Conservation (phyloP, 192 early-diverging fungal species). For the Backusella tarrabulga region DNA sequence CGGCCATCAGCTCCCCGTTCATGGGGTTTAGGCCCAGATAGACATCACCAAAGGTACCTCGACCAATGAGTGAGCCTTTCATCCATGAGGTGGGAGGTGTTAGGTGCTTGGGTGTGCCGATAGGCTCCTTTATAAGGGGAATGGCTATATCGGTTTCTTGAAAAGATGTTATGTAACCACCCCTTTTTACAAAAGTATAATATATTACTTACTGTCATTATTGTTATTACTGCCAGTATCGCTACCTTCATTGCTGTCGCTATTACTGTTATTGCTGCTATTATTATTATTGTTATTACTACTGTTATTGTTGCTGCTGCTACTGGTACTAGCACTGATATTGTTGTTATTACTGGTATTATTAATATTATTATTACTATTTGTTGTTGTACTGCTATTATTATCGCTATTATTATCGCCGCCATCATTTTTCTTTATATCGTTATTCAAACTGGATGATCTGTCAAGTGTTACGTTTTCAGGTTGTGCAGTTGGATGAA, state of each 20-base stretch:
- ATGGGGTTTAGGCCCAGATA: slow-evolving; percentile 88
- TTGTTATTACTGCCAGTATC: background rate
- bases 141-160: background rate
- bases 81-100: slow-evolving; percentile 62
- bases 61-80: slow-evolving; percentile 87
- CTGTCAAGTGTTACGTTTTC: background rate
- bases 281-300: background rate
- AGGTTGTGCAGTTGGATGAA: background rate
- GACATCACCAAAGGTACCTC: slow-evolving; percentile 96
- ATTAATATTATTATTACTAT: background rate
- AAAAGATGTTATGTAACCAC: background rate
- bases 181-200: background rate
- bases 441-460: background rate
- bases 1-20: slow-evolving; percentile 92
- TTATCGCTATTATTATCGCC: background rate
- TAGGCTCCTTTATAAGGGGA: background rate
- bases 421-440: background rate
- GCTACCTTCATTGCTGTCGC: background rate
- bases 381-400: background rate
- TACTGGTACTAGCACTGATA: background rate
- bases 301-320: background rate
- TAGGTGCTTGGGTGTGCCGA: background rate
- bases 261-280: background rate
- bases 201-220: background rate
- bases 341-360: background rate